phyloP scores from a whole-genome alignment of 2,329 filamentous ascomycete species.

The Hansfordia pulvinata region DNA sequence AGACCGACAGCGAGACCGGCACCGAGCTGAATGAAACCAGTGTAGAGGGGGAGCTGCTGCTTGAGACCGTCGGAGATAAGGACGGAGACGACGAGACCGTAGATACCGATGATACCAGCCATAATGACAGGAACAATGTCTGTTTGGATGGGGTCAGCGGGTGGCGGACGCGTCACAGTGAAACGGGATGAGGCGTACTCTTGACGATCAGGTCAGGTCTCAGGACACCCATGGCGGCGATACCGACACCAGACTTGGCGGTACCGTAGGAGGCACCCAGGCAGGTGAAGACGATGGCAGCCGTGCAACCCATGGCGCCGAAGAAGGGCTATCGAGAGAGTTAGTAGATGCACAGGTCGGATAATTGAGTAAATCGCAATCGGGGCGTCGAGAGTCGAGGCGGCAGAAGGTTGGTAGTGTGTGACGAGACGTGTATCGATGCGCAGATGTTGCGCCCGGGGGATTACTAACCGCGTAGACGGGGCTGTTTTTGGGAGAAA shows the following conservation, averaged over 20 bases:
- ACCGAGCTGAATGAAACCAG: slow-evolving; percentile 75
- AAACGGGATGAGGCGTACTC: slow-evolving; percentile 53
- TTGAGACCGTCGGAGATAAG: slow-evolving; percentile 69
- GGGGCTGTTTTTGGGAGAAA: slow-evolving; percentile 46
- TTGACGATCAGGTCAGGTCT: slow-evolving; percentile 97
- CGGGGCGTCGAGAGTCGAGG: slow-evolving; percentile 1
- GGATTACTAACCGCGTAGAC: slow-evolving; percentile 87
- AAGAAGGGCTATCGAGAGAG: slow-evolving; percentile 50
- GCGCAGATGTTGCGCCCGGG: slow-evolving; percentile 4
- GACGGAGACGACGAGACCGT: slow-evolving; percentile 79
- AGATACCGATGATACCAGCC: slow-evolving; percentile 99
- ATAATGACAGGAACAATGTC: slow-evolving; percentile 99
- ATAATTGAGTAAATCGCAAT: slow-evolving; percentile 22
- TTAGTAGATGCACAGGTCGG: slow-evolving; percentile 7
- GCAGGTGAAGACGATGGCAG: slow-evolving; percentile 91
- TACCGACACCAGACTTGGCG: slow-evolving; percentile 97
- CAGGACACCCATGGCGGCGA: slow-evolving; percentile 95
- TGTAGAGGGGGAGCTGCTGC: slow-evolving; percentile 63
- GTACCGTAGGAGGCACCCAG: slow-evolving; percentile 96
- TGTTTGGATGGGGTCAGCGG: slow-evolving; percentile 22
- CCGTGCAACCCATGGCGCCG: slow-evolving; percentile 75
- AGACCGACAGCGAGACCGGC: slow-evolving; percentile 73
- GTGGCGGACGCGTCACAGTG: slow-evolving; percentile 9
- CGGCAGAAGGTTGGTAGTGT: not conserved
- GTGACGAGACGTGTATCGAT: not conserved